phyloP scores from a whole-genome alignment of 495 filamentous ascomycete genomes.

The Trichoderma asperelloides region DNA sequence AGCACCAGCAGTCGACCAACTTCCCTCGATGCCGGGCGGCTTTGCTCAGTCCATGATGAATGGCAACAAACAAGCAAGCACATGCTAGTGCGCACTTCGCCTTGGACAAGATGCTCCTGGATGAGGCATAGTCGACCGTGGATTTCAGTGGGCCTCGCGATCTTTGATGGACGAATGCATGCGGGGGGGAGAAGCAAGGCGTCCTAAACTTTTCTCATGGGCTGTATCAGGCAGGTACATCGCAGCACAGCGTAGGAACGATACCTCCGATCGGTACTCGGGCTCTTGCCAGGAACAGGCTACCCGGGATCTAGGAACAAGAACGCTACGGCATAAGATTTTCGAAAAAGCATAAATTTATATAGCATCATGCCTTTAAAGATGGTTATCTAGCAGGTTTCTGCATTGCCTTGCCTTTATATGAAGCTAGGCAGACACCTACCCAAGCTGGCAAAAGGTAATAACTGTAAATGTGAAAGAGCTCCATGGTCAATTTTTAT shows the following conservation, averaged over 20 bases:
- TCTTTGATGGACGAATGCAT: constrained; percentile 1
- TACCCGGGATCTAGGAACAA: constrained; percentile 6
- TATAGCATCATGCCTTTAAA: no score
- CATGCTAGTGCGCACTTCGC: background rate
- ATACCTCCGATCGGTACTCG: background rate
- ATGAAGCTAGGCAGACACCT: no score
- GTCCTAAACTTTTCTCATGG: background rate
- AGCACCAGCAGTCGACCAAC: background rate
- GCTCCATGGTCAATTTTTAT: no score
- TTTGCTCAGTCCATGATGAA: background rate
- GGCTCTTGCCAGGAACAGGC: background rate
- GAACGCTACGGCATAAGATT: background rate
- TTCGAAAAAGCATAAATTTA: background rate
- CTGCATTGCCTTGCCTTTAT: no score
- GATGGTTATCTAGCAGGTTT: no score
- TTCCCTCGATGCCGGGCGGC: background rate
- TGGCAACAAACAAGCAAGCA: background rate
- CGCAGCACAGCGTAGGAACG: background rate
- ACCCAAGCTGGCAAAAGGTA: no score
- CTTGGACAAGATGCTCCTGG: background rate
- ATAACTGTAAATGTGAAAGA: no score
- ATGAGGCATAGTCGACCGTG: background rate
- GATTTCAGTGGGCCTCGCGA: background rate
- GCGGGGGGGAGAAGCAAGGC: background rate
- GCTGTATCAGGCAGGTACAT: background rate